phyloP scores from a whole-genome alignment of 495 filamentous ascomycete genomes.

The Tuber umbilicatum region DNA sequence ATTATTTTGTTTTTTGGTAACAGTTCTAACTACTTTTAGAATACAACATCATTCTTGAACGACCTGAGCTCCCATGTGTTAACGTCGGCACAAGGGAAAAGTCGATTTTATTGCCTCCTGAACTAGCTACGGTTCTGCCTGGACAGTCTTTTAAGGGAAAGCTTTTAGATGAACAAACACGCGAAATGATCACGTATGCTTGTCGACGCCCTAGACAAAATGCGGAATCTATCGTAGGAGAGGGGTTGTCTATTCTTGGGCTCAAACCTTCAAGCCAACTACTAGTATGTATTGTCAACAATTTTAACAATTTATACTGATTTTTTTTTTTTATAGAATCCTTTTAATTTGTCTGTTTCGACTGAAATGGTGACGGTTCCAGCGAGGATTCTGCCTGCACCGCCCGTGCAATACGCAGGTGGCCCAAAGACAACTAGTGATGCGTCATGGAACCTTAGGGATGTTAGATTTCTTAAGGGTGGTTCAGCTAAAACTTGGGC shows the following conservation, averaged over 20 bases:
- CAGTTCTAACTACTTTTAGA: conserved; percentile 41
- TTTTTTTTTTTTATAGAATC: conserved; percentile 14
- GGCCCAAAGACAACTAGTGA: conserved; percentile 6
- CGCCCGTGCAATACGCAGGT: conserved; percentile 24
- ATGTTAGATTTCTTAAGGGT: conserved; percentile 24
- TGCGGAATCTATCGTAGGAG: conserved; percentile 33
- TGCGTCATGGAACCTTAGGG: conserved; percentile 36
- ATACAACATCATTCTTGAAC: conserved; percentile 45
- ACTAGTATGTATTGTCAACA: conserved; percentile 51
- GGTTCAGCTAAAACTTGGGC: conserved; percentile 27
- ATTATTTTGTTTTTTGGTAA: neutral
- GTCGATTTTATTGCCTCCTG: conserved; percentile 51
- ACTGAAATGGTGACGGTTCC: conserved; percentile 38
- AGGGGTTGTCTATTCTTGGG: conserved; percentile 38
- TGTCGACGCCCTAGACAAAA: conserved; percentile 34
- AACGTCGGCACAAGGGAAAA: conserved; percentile 58
- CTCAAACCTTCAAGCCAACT: conserved; percentile 56
- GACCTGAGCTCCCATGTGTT: conserved; percentile 55
- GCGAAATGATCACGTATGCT: conserved; percentile 33
- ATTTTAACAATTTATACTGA: conserved; percentile 52
- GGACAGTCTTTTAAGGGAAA: conserved; percentile 34
- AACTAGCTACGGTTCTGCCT: conserved; percentile 30
- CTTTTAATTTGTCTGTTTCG: conserved; percentile 35
- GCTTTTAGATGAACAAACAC: conserved; percentile 38
- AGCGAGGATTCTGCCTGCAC: conserved; percentile 33